Base-by-base conservation (phyloP, 805 yeast genomes). In the Kluyveromyces wickerhamii region DNA sequence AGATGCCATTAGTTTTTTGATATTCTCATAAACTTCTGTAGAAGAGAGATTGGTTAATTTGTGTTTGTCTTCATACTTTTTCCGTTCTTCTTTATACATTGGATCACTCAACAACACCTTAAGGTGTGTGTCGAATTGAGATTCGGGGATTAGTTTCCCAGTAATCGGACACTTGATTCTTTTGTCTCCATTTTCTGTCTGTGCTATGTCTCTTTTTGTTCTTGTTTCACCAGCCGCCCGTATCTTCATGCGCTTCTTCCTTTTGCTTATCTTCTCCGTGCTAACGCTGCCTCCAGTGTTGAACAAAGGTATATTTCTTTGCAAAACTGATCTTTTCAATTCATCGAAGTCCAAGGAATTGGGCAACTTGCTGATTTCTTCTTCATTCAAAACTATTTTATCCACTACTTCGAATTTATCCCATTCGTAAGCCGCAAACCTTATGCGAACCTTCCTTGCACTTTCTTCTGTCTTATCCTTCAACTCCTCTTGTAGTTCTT, bases 401-500 rank as follows among this genome's bases (percentile, higher is more conserved):
- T 77, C 85, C 6, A 84, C 79, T 12, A 84, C 65, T 2, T 69
- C 65, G 51, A 88, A 89, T 42, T 82, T 84, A 37, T 78, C 77
- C 98, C 98, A 89, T 58, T 88, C 87, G 15, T 86, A 77, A 7
- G 81, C 71, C 0, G 88, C 85, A 58, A 69, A 84, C 27, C 71
- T 77, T 4, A 74, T 44, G 38, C 67, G 67, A 51, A 56, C 33
- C 35, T 54, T 41, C 40, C 60, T 57, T 45, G 66, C 55, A 39
- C 44, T 45, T 39, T 52, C 46, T 23, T 52, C 52, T 6, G 60
- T 60, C 35, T 63, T 63, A 29, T 62, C 55, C 5, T 49, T 51
- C 34, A 67, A 43, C 14, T 57, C 61, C 14, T 62, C 63, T 20
- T 59, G 39, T 15, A 53, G 50, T 11, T 62, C 65, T 17, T 55